A percentile compares a stretch with the other conserved stretches of the same genome.
Conservation (phyloP, 2,329 filamentous ascomycete species). For the Stachybotrys chlorohalonatus region DNA sequence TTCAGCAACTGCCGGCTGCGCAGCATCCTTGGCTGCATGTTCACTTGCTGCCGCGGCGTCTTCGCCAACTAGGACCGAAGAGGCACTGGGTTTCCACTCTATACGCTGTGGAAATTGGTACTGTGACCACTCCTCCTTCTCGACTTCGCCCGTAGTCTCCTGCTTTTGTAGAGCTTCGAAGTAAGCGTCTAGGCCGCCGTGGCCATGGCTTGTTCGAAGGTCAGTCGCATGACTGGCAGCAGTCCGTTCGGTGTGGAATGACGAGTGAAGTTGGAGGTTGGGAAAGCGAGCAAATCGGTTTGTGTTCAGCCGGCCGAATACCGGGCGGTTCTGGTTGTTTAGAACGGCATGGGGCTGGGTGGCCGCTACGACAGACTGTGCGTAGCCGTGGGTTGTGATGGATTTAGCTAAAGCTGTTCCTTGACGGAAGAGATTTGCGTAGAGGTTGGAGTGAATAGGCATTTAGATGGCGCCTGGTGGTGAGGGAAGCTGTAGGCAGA, state of each 20-base stretch:
- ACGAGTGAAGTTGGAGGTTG: slow-evolving; percentile 61
- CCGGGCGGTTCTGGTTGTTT: slow-evolving; percentile 62
- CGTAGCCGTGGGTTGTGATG: slow-evolving; percentile 94
- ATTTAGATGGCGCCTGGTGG: slow-evolving; percentile 76
- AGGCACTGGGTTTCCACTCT: slow-evolving; percentile 68
- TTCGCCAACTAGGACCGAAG: slow-evolving; percentile 51
- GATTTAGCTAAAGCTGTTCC: slow-evolving; percentile 80
- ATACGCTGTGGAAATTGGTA: slow-evolving; percentile 83
- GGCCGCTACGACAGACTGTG: slow-evolving; percentile 92
- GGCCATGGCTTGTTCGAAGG: slow-evolving; percentile 41
- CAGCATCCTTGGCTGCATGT: slow-evolving; percentile 16
- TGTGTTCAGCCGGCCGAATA: slow-evolving; percentile 50
- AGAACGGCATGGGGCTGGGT: slow-evolving; percentile 64
- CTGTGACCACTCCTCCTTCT: slow-evolving; percentile 86
- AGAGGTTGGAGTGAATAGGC: slow-evolving; percentile 63
- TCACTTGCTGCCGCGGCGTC: slow-evolving; percentile 29
- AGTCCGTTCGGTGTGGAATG: slow-evolving; percentile 56
- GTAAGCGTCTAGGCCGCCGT: slow-evolving; percentile 76
- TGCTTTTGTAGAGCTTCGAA: slow-evolving; percentile 82
- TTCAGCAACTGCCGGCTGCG: slow-evolving; percentile 24
- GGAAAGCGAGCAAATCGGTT: slow-evolving; percentile 45
- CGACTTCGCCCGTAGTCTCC: slow-evolving; percentile 52
- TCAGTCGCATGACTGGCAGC: slow-evolving; percentile 41
- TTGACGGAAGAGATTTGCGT: slow-evolving; percentile 85
- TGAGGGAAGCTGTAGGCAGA: slow-evolving; percentile 37